These are phyloP conservation scores for Gracilaria gracilis DNA, from an alignment of 23 red algal genomes.

Conservation along the genomic window DNA sequence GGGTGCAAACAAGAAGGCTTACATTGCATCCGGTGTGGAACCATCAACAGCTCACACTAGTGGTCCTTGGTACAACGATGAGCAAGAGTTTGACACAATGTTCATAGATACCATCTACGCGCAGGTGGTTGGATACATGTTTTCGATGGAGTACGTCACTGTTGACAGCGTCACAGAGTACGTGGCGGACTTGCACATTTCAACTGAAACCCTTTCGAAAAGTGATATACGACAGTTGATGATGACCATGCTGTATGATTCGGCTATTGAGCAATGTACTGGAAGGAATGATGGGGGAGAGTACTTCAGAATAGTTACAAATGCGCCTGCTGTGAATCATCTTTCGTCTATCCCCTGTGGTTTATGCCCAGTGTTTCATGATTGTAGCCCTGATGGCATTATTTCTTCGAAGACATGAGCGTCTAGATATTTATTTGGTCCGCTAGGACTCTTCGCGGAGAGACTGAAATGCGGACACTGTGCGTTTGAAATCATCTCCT, in stretches of 20 bases:
- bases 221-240: conserved; percentile 58
- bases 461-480: too few species aligned
- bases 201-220: conserved; percentile 47
- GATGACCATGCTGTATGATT: conserved; percentile 65
- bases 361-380: conserved; percentile 58
- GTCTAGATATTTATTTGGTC: too few species aligned
- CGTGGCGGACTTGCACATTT: conserved; percentile 60
- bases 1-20: conserved; percentile 65
- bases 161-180: conserved; percentile 54
- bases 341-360: conserved; percentile 48
- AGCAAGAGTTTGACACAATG: conserved; percentile 58
- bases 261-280: conserved; percentile 56
- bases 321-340: conserved; percentile 58
- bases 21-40: conserved; percentile 57
- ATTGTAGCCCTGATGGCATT: conserved; percentile 60
- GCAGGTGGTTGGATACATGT: conserved; percentile 38
- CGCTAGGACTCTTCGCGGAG: too few species aligned
- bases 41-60: conserved; percentile 62
- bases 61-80: conserved; percentile 71
- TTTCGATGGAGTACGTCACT: conserved; percentile 36
- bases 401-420: conserved; percentile 59
- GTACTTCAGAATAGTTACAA: conserved; percentile 35
- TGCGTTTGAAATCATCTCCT: too few species aligned
- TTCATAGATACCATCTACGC: conserved; percentile 70
- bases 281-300: conserved; percentile 46